A percentile compares a stretch with the other conserved stretches of the same genome.
Conservation (phyloP, 768 basidiomycete genomes). For the Inosperma sp. region DNA sequence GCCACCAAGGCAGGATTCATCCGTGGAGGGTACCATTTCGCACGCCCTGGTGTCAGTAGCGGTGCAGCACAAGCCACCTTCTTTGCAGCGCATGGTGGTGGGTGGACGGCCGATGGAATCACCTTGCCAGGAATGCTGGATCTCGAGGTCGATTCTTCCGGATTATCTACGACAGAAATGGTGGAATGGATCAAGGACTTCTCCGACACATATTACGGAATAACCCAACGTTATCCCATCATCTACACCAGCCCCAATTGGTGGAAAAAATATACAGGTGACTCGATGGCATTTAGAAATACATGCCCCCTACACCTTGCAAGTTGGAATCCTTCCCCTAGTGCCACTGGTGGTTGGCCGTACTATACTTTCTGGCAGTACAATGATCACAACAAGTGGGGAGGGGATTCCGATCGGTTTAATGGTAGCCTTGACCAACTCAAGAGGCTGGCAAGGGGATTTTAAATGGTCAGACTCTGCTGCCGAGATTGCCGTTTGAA, state of each 20-base stretch:
- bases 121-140: conserved; percentile 57
- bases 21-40: conserved; percentile 59
- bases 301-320: conserved; percentile 64
- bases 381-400: conserved; percentile 48
- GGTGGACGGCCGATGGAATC: conserved; percentile 43
- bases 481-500: too few species aligned
- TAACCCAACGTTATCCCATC: conserved; percentile 39
- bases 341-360: conserved; percentile 55
- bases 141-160: conserved; percentile 57
- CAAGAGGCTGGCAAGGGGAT: not conserved
- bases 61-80: conserved; percentile 57
- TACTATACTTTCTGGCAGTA: conserved; percentile 60
- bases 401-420: conserved; percentile 55
- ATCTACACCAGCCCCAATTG: conserved; percentile 58
- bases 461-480: too few species aligned
- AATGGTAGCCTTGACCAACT: conserved; percentile 38
- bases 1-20: conserved; percentile 54
- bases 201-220: conserved; percentile 51
- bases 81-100: conserved; percentile 57
- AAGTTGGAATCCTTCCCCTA: conserved; percentile 43
- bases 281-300: conserved; percentile 44
- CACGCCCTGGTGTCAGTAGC: conserved; percentile 46
- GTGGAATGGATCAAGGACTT: conserved; percentile 62
- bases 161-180: conserved; percentile 48
- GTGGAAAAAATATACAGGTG: conserved; percentile 66